Base-by-base conservation (phyloP, 768 basidiomycete species). In the Phlebiopsis flavidoalba region DNA sequence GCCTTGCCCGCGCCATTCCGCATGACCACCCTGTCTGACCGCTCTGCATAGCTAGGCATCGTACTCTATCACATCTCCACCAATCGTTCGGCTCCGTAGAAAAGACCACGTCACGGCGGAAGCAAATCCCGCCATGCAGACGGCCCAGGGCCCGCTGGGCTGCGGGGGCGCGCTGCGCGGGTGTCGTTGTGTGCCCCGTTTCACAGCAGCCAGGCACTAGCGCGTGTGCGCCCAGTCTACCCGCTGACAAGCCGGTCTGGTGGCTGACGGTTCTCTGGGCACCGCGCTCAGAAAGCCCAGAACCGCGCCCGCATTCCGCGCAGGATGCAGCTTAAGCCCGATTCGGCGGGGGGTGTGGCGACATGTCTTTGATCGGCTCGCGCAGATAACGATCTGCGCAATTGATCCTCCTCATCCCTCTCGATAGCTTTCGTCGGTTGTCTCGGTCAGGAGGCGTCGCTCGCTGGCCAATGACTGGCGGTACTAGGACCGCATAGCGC, bases 171-270 rank as follows among this genome's bases (percentile, higher is more conserved):
- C n/a, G n/a, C n/a, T n/a, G n/a, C 12, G 35, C 53, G 35, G 33
- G 35, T 31, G 26, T 31, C 26, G 26, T 31, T 31, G 26, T 53
- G 53, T 36, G 37, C 60, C 60, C 60, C 60, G 60, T 61, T 61
- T 61, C 60, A 61, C 31, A 56, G 54, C 33, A 33, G 19, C 48
- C 60, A 61, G 60, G 60, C 48, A 61, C 60, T 61, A 50, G 60
- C 24, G 58, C 58, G 37, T 4, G 24, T 45, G 36, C 6, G 26
- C 26, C 26, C 31, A 26, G 12, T 35, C 35, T 24, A 59, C 17
- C 50, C 58, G 58, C 19, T 35, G 24, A 36, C 53, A 36, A 33
- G 11, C 7, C 53, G 33, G 53, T 36, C 53, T 53, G 37, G 53
- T 53, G 53, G 53, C 53, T 7, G 33, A 4, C 8, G 12, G 26